Base-by-base conservation (phyloP, 306 rosid species). In the Prosopis cineraria region DNA sequence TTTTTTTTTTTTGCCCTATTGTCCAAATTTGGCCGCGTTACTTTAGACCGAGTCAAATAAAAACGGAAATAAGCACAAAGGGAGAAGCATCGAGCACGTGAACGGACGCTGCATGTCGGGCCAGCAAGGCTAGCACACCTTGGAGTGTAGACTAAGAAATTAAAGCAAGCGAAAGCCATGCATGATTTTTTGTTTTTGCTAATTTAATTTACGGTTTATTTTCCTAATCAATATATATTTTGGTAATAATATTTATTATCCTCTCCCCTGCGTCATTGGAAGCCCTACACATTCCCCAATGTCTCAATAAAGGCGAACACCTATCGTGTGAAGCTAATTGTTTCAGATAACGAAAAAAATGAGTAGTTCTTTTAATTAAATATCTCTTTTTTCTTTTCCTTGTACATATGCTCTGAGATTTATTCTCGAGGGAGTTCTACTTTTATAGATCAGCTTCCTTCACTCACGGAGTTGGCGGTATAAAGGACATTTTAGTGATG, bases 41-140 rank as follows among this genome's bases (percentile, higher is more conserved):
- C n/a, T n/a, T n/a, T n/a, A n/a, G n/a, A n/a, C n/a, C n/a, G n/a
- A n/a, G n/a, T n/a, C n/a, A 36, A 36, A 36, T 36, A 4, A 39
- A 8, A 39, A 4, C 31, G 62, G 31, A 55, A 55, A 55, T 22
- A 53, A 43, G 73, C 56, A 41, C 14, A 1, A 24, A 7, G 56
- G 16, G 7, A 44, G 73, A 31, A 7, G 55, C n/a, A n/a, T n/a
- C n/a, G n/a, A n/a, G n/a, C 73, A 68, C 58, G 37, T 68, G 73
- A 50, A 44, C 31, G 34, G 73, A 68, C 3, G 37, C 27, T 41
- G 30, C 73, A 27, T 68, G 73, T 68, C 73, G 73, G 73, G 25
- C 13, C n/a, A 19, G 53, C 72, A 31, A 16, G 19, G 33, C 50
- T 2, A 2, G 71, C 10, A 22, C 10, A 10, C 19, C 24, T 17